Base-by-base conservation (phyloP, 2,329 filamentous ascomycete species). In the Gyromitra esculenta region DNA sequence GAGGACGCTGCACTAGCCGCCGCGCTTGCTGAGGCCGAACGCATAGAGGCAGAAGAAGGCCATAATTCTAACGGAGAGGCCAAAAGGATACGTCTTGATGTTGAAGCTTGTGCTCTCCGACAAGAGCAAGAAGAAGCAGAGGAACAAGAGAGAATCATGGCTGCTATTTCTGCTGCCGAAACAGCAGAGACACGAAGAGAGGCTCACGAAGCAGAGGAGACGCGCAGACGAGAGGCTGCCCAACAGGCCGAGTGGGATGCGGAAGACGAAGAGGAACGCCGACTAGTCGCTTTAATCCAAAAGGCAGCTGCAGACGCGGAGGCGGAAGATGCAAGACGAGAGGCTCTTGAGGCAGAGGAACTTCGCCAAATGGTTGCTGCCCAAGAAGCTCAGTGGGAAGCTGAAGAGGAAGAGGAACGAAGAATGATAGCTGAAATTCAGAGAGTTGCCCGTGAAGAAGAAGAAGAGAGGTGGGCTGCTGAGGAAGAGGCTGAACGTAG, bases 321-420 rank as follows among this genome's bases (percentile, higher is more conserved):
- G 13, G 62, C 68, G n/a, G 64, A 76, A 48, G 56, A 64, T 37
- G 63, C 67, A 21, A 71, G 50, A 31, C 45, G 76, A 48, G 60
- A 54, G 59, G 62, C 52, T 6, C 21, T 59, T 9, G 41, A 18
- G 37, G 43, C 15, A 7, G 52, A 52, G 31, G 39, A 54, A 11
- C 18, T 64, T 31, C 45, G 25, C 18, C 50, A 21, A 37, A 52
- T n/a, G 45, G 35, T 52, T 13, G 64, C 63, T 39, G 66, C 57
- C 25, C 43, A 52, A 48, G 66, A 71, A 60, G 66, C 56, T 11
- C 8, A 45, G 35, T 56, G 50, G 50, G 48, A 43, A 54, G 54
- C 50, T 13, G 54, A 57, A 68, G 62, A 48, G 25, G 43, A 65
- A 39, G 62, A 65, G 37, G 62, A 65, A 8, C 62, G 25, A 21